phyloP scores from a whole-genome alignment of 257 asterid genomes.

The Paulownia fortunei region DNA sequence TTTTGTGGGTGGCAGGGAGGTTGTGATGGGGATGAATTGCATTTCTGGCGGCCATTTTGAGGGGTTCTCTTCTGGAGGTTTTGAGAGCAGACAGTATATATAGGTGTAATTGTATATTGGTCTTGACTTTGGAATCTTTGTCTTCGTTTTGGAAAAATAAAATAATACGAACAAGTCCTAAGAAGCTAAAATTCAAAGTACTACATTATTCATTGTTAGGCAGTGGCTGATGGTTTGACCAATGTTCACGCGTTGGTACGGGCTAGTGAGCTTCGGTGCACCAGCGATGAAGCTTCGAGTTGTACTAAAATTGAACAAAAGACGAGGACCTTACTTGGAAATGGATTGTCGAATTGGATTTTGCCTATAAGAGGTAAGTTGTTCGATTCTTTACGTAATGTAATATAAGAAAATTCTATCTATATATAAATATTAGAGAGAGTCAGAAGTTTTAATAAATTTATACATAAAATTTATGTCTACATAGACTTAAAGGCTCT shows the following conservation, averaged over 20 bases:
- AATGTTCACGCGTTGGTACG: slow-evolving; percentile 38
- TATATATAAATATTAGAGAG: no score
- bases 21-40: slow-evolving; percentile 28
- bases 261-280: slow-evolving; percentile 27
- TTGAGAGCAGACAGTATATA: not conserved
- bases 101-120: not conserved
- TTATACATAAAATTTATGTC: no score
- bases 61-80: not conserved
- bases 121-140: not conserved
- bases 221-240: slow-evolving; percentile 29
- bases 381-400: no score
- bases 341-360: no score
- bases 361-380: no score
- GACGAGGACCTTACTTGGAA: no score
- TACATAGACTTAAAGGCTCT: no score
- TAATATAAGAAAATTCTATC: no score
- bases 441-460: no score
- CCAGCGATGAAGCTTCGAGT: slow-evolving; percentile 26
- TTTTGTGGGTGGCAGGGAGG: slow-evolving; percentile 26
- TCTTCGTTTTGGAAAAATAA: not conserved
- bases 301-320: not conserved
- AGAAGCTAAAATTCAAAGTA: not conserved
- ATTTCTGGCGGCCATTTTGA: slow-evolving; percentile 44
- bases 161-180: not conserved
- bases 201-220: not conserved